A percentile compares a stretch with the other conserved stretches of the same genome.
Conservation (phyloP, 2,329 filamentous ascomycete genomes). For the Tolypocladium tundrense region DNA sequence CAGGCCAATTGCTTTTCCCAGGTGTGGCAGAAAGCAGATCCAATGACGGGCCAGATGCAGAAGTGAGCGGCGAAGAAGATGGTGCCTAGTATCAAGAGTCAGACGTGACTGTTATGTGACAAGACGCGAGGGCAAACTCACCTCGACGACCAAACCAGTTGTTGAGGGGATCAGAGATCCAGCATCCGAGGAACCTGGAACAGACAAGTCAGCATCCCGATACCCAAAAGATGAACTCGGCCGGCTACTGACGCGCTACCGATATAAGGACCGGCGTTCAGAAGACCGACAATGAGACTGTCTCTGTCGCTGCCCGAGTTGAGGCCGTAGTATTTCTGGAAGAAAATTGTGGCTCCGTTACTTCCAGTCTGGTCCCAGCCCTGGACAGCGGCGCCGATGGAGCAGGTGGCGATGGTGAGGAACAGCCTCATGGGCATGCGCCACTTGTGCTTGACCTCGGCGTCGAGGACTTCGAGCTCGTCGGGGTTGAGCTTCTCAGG, state of each 20-base stretch:
- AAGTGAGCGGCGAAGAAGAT: constrained; percentile 71
- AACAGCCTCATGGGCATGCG: constrained; percentile 50
- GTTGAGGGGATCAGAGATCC: constrained; percentile 56
- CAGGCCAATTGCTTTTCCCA: constrained; percentile 60
- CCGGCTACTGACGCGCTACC: constrained; percentile 28
- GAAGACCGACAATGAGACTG: constrained; percentile 47
- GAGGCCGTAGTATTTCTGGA: constrained; percentile 35
- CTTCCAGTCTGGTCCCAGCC: constrained; percentile 56
- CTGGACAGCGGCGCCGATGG: constrained; percentile 57
- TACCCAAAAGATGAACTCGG: no score
- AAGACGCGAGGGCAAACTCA: neutral
- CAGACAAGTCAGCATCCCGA: neutral
- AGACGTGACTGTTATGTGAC: neutral
- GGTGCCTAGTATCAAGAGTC: constrained; percentile 1
- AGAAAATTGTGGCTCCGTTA: constrained; percentile 53
- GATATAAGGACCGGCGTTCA: constrained; percentile 49
- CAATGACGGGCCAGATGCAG: constrained; percentile 53
- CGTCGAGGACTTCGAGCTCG: constrained; percentile 46
- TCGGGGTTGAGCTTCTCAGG: constrained; percentile 44
- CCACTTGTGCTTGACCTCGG: constrained; percentile 58
- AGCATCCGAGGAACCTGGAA: constrained; percentile 38
- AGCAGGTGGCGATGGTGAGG: constrained; percentile 56
- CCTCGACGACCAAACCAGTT: constrained; percentile 32
- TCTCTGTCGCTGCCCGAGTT: constrained; percentile 17
- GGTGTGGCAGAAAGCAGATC: constrained; percentile 52